Conservation (phyloP, 164 flowering plant genomes). For the Stephania yunnanensis region DNA sequence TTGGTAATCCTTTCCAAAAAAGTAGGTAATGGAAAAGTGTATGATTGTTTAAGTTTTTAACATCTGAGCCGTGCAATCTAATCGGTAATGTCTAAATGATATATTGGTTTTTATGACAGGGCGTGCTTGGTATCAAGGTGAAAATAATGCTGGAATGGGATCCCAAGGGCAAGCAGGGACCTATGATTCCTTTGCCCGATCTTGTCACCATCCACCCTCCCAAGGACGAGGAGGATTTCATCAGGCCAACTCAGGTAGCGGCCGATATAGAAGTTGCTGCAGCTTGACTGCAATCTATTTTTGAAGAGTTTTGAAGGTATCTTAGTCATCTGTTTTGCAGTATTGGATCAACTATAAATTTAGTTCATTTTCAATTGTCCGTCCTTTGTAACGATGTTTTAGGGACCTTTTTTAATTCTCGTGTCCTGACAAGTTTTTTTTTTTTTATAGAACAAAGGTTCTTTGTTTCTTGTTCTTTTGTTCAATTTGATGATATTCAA, state of each 20-base stretch:
- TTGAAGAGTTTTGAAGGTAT: background rate
- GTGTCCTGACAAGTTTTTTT: background rate
- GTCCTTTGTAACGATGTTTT: background rate
- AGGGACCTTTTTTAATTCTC: background rate
- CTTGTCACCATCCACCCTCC: constrained; percentile 49
- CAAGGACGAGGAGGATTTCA: constrained; percentile 45
- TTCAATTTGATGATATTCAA: background rate
- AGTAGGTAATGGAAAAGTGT: background rate
- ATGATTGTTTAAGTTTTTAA: background rate
- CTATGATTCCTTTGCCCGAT: constrained; percentile 47
- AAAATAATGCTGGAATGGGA: constrained; percentile 55
- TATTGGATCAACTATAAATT: background rate
- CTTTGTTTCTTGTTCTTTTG: background rate
- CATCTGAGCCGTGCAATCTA: background rate
- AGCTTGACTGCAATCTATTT: constrained; percentile 2
- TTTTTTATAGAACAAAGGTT: background rate
- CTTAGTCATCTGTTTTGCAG: background rate
- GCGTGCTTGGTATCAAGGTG: constrained; percentile 52
- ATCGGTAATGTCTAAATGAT: background rate
- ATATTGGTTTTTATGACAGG: constrained; percentile 15
- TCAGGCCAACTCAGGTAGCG: constrained; percentile 22
- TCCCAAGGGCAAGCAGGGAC: constrained; percentile 49
- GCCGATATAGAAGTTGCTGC: constrained; percentile 22
- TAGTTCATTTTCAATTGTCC: background rate
- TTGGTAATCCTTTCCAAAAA: background rate